Conservation (phyloP, 805 yeast species). For the Millerozyma acaciae region DNA sequence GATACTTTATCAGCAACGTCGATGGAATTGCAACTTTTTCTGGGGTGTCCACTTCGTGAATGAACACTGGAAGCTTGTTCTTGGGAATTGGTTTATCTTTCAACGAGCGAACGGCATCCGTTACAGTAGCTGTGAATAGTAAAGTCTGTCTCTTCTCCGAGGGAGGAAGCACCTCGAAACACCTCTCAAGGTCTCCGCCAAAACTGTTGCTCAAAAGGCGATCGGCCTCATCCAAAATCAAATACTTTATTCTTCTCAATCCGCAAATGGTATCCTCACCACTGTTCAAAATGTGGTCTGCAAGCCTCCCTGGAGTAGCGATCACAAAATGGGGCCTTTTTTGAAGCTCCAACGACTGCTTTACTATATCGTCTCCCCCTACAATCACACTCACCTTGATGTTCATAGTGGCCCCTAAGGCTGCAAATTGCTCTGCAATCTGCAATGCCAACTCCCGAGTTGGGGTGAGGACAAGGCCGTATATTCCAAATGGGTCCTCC, state of each 20-base stretch:
- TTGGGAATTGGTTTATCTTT: slow-evolving; percentile 60
- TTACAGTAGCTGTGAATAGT: slow-evolving; percentile 92
- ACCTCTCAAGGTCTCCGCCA: slow-evolving; percentile 69
- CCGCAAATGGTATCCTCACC: slow-evolving; percentile 88
- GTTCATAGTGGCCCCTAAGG: slow-evolving; percentile 86
- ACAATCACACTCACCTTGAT: slow-evolving; percentile 78
- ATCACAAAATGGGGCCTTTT: slow-evolving; percentile 88
- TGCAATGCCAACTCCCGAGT: slow-evolving; percentile 93
- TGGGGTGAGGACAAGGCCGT: slow-evolving; percentile 86
- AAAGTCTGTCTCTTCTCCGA: slow-evolving; percentile 78
- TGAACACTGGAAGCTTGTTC: slow-evolving; percentile 51
- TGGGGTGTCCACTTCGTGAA: slow-evolving; percentile 71
- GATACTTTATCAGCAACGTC: slow-evolving; percentile 59
- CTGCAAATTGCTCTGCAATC: slow-evolving; percentile 94
- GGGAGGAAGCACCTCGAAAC: slow-evolving; percentile 69
- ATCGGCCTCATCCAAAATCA: slow-evolving; percentile 96
- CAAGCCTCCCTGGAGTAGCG: slow-evolving; percentile 96
- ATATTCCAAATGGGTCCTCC: slow-evolving; percentile 89
- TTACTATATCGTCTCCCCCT: slow-evolving; percentile 93
- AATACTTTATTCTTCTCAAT: slow-evolving; percentile 67
- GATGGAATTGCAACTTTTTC: slow-evolving; percentile 80
- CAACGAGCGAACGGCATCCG: slow-evolving; percentile 82
- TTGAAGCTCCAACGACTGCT: slow-evolving; percentile 79
- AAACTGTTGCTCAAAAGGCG: slow-evolving; percentile 80
- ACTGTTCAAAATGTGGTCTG: slow-evolving; percentile 82